These are phyloP conservation scores for Volvox africanus DNA, from an alignment of 139 green algal species.

Conservation along the genomic window DNA sequence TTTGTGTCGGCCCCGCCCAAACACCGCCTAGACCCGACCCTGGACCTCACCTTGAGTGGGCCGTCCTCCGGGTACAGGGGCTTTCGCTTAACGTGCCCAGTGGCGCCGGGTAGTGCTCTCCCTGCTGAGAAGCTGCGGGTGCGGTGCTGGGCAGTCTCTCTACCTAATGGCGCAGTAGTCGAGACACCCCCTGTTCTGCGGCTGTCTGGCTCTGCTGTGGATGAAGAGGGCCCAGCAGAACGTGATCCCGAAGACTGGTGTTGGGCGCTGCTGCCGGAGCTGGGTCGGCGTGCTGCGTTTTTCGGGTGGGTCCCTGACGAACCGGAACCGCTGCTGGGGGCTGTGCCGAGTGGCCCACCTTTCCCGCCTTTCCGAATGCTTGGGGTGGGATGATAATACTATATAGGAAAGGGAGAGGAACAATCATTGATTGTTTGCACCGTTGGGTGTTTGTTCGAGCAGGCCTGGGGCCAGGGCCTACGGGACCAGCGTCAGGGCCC, in stretches of 20 bases:
- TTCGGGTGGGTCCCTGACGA: background rate
- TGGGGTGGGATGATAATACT: constrained; percentile 33
- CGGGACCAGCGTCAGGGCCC: background rate
- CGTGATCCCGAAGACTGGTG: no score
- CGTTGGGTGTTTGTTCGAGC: no score
- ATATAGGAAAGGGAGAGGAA: background rate
- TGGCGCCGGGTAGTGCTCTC: background rate
- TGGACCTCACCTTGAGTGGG: constrained; percentile 24
- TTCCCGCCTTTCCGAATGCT: constrained; percentile 2
- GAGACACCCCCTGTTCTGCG: no score
- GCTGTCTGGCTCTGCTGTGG: no score
- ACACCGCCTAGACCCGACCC: no score
- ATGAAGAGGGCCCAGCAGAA: no score
- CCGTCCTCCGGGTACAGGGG: constrained; percentile 39
- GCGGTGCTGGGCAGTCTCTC: background rate
- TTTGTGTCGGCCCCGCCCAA: no score
- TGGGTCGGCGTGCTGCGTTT: background rate
- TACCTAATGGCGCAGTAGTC: no score
- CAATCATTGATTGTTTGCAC: no score
- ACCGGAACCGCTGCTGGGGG: background rate
- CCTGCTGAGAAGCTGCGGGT: constrained; percentile 16
- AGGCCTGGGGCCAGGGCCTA: background rate
- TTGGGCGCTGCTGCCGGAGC: background rate
- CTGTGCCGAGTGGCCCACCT: background rate
- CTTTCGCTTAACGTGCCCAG: background rate